Evolutionary conservation across 257 asterid species (phyloP).

Genomic region (Nicotiana sylvestris): DNA sequence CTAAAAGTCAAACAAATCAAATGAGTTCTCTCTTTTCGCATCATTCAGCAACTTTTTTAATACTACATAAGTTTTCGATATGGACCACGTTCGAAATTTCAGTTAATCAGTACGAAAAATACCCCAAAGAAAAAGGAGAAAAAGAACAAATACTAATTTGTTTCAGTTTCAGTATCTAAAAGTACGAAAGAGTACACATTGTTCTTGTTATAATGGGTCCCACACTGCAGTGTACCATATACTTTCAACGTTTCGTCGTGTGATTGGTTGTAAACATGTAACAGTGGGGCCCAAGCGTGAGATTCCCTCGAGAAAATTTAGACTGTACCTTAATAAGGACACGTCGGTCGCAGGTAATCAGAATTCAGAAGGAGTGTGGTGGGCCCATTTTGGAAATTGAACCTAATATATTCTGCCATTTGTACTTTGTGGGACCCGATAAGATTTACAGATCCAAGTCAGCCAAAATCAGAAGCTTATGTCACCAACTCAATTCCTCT

Average conservation of each 20-base stretch:
- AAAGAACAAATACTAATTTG: neutral
- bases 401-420: neutral
- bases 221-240: neutral
- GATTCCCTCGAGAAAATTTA: slow-evolving; percentile 13
- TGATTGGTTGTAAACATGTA: neutral
- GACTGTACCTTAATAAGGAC: slow-evolving; percentile 7
- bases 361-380: neutral
- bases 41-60: too few species aligned
- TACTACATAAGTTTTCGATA: neutral
- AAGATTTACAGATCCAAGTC: neutral
- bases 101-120: neutral
- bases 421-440: neutral
- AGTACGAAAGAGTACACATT: slow-evolving; percentile 8
- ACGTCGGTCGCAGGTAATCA: slow-evolving; percentile 13
- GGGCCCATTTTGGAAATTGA: slow-evolving; percentile 11
- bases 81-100: neutral
- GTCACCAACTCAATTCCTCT: neutral
- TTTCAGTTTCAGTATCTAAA: neutral
- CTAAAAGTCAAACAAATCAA: too few species aligned
- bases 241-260: slow-evolving; percentile 7
- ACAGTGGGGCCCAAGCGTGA: neutral
- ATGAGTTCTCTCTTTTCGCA: too few species aligned
- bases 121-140: too few species aligned
- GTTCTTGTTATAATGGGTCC: slow-evolving; percentile 6
- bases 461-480: neutral